These are phyloP conservation scores for Goffeauzyma gilvescens DNA, from an alignment of 768 basidiomycete genomes.

Conservation along the genomic window DNA sequence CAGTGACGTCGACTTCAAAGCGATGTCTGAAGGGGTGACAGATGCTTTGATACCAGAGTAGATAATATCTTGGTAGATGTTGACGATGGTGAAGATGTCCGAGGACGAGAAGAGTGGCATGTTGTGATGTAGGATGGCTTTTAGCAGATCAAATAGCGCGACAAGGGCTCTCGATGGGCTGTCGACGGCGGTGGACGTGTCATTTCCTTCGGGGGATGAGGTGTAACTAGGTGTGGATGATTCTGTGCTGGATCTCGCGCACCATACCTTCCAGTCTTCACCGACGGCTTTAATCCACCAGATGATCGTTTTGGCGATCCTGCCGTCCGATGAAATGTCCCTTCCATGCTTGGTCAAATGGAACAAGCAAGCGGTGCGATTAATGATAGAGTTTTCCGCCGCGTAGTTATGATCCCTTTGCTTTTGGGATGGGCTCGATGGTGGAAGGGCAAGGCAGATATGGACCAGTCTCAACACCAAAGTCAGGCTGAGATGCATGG, in stretches of 20 bases:
- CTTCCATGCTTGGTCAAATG: slow-evolving; percentile 4
- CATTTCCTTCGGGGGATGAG: slow-evolving; percentile 9
- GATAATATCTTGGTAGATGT: slow-evolving; percentile 19
- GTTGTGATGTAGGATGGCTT: slow-evolving; percentile 19
- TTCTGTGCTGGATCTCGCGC: slow-evolving; percentile 2
- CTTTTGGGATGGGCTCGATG: neutral
- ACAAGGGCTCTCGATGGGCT: slow-evolving; percentile 1
- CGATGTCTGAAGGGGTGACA: neutral
- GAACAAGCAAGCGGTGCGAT: slow-evolving; percentile 4
- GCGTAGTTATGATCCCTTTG: neutral
- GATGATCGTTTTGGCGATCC: slow-evolving; percentile 12
- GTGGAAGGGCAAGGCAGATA: neutral
- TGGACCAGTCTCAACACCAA: neutral
- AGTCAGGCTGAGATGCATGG: neutral
- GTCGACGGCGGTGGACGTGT: neutral
- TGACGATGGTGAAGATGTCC: slow-evolving; percentile 18
- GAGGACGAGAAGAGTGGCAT: slow-evolving; percentile 20
- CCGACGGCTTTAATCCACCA: slow-evolving; percentile 17
- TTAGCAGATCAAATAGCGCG: slow-evolving; percentile 19
- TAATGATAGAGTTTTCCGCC: neutral
- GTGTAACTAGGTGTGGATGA: neutral
- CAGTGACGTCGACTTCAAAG: neutral
- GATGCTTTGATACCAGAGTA: slow-evolving; percentile 15
- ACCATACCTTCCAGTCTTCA: slow-evolving; percentile 22
- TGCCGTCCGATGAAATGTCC: slow-evolving; percentile 6